Base-by-base conservation (phyloP, 306 rosid species). In the Castanopsis chinensis region DNA sequence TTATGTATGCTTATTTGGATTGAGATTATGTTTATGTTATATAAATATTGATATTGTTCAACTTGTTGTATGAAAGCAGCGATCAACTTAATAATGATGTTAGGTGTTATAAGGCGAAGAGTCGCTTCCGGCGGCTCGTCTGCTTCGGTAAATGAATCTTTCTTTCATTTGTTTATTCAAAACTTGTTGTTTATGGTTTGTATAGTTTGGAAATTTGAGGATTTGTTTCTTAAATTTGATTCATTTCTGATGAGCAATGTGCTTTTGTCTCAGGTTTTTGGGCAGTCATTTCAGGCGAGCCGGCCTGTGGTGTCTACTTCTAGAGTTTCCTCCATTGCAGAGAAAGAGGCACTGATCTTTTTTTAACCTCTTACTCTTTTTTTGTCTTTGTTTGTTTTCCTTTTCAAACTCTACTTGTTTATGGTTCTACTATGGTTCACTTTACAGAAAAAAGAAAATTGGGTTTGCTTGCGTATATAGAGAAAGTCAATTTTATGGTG, bases 101-200 rank as follows among this genome's bases (percentile, higher is more conserved):
- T 89, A 70, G 97, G 94, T 69, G 82, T 84, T 73, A 25, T 88
- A 28, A 83, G 94, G 85, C 98, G 96, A 65, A 87, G 92, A 82
- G 87, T 88, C 79, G 90, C 92, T 80, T 89, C 88, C 70, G 85
- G 92, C 58, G 82, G 86, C 88, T 76, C 92, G 64, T 84, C 85
- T 78, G 79, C 90, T 69, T 68, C 77, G 85, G 83, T 85, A 77
- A 61, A 45, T n/a, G 17, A 53, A 10, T 32, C 4, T 32, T n/a
- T 21, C 64, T 25, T 21, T n/a, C 45, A 63, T 33, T 28, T 60
- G 14, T 30, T 71, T 8, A 60, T 70, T 52, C 21, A 18, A 18
- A 73, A 25, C 35, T 4, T 12, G 3, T 61, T 64, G 0, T 14
- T 6, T 25, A 13, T 71, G 58, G 59, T 13, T 28, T 73, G 49